These are phyloP conservation scores for Calocera viscosa DNA, from an alignment of 768 basidiomycete genomes.

Conservation along the genomic window DNA sequence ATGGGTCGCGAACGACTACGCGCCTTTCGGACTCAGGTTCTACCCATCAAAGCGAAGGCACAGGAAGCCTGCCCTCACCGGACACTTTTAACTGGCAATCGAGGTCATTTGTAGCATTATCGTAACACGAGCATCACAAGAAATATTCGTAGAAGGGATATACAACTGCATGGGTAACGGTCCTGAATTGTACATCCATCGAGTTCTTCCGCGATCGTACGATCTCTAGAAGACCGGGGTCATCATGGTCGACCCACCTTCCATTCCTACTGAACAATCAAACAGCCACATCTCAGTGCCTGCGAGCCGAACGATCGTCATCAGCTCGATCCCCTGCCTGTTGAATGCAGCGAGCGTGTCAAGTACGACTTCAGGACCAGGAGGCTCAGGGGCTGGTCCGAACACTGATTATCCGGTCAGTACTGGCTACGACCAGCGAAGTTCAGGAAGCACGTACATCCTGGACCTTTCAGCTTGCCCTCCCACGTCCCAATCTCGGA, in stretches of 20 bases:
- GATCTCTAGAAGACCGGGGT: not conserved
- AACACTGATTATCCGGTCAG: not conserved
- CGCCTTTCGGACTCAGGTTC: not conserved
- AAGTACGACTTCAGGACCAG: not conserved
- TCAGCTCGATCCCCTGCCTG: constrained; percentile 1
- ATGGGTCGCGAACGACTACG: not conserved
- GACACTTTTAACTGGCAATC: not conserved
- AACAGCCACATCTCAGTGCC: constrained; percentile 6
- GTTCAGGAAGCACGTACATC: not conserved
- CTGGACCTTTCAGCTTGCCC: not conserved
- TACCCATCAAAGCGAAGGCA: not conserved
- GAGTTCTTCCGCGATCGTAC: not conserved
- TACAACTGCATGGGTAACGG: not conserved
- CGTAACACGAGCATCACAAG: not conserved
- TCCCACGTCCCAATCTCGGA: not conserved
- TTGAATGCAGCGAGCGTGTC: not conserved
- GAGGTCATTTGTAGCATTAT: too few species aligned
- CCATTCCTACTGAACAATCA: not conserved
- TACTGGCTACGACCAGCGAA: not conserved
- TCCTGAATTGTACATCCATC: too few species aligned
- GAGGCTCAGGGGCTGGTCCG: not conserved
- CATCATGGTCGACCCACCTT: not conserved
- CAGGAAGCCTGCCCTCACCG: not conserved
- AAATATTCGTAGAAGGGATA: not conserved
- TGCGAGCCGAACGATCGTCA: not conserved